These are phyloP conservation scores for Harringtonia aguacate DNA, from an alignment of 2,329 filamentous ascomycete species.

Conservation along the genomic window DNA sequence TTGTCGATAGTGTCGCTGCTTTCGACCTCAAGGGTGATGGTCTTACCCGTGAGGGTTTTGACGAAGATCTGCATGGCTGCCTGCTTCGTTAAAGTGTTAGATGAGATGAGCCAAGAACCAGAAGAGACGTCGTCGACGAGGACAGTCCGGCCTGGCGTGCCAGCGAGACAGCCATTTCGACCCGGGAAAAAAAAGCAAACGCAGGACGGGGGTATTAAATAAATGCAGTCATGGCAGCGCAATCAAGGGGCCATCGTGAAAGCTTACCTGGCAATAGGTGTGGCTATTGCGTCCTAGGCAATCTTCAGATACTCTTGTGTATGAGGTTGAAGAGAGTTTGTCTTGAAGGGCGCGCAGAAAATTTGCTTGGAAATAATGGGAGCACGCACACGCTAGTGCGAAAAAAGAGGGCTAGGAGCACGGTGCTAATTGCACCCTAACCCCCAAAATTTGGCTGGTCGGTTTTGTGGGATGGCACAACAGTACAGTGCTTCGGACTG, in stretches of 20 bases:
- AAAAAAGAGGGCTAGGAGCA: neutral
- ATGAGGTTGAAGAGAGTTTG: slow-evolving; percentile 4
- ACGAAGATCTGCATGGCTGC: slow-evolving; percentile 70
- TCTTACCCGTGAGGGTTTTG: slow-evolving; percentile 95
- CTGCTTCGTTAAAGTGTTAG: slow-evolving; percentile 27
- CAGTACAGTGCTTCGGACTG: neutral
- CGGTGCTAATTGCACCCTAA: neutral
- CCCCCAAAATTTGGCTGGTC: neutral
- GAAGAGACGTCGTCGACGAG: no score
- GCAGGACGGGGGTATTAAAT: neutral
- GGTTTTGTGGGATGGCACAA: neutral
- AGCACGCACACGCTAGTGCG: neutral
- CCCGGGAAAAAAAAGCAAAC: neutral
- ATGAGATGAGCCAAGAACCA: slow-evolving; percentile 14
- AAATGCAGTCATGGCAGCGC: neutral
- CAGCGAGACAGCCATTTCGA: slow-evolving; percentile 3
- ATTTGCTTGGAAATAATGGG: neutral
- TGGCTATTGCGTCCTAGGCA: slow-evolving; percentile 17
- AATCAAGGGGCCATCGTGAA: slow-evolving; percentile 8
- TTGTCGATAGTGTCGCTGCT: slow-evolving; percentile 99
- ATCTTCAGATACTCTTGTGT: slow-evolving; percentile 13
- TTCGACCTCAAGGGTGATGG: slow-evolving; percentile 99
- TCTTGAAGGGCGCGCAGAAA: neutral
- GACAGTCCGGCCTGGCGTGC: no score
- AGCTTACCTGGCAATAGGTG: slow-evolving; percentile 16